phyloP scores from a whole-genome alignment of 441 rosid genomes.

The Hura crepitans region DNA sequence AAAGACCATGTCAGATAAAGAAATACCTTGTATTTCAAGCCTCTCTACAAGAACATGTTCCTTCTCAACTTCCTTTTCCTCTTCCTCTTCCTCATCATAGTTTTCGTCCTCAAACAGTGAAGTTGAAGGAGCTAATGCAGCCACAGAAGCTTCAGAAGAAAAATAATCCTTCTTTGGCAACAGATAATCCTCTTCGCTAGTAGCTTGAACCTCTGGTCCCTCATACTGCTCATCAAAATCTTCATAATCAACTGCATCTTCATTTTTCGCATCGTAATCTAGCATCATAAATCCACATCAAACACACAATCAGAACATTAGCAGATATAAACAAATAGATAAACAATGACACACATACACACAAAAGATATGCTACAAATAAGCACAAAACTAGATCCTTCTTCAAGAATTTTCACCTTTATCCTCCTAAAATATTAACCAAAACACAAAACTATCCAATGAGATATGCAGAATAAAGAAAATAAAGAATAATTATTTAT shows the following conservation, averaged over 20 bases:
- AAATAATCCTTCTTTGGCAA: constrained; percentile 72
- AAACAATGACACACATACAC: no score
- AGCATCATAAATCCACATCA: constrained; percentile 30
- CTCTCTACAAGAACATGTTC: constrained; percentile 43
- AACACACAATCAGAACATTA: constrained; percentile 32
- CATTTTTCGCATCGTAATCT: constrained; percentile 92
- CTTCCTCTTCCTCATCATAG: no score
- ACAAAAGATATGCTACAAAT: neutral
- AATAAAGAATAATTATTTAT: constrained; percentile 2
- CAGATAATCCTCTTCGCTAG: constrained; percentile 75
- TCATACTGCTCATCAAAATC: constrained; percentile 96
- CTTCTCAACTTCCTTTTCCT: constrained; percentile 59
- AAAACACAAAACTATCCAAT: neutral
- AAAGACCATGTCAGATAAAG: constrained; percentile 34
- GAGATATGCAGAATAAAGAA: neutral
- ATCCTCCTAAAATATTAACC: neutral
- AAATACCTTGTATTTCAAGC: constrained; percentile 31
- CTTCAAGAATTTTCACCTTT: neutral
- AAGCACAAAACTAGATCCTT: constrained; percentile 6
- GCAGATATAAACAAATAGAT: constrained; percentile 10
- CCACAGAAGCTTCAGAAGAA: constrained; percentile 47
- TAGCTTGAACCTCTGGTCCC: constrained; percentile 82
- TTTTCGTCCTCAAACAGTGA: constrained; percentile 86
- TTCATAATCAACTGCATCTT: constrained; percentile 93
- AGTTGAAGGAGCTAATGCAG: constrained; percentile 39